Evolutionary conservation across 164 flowering plant genomes (phyloP).

Genomic region (Houttuynia cordata): DNA sequence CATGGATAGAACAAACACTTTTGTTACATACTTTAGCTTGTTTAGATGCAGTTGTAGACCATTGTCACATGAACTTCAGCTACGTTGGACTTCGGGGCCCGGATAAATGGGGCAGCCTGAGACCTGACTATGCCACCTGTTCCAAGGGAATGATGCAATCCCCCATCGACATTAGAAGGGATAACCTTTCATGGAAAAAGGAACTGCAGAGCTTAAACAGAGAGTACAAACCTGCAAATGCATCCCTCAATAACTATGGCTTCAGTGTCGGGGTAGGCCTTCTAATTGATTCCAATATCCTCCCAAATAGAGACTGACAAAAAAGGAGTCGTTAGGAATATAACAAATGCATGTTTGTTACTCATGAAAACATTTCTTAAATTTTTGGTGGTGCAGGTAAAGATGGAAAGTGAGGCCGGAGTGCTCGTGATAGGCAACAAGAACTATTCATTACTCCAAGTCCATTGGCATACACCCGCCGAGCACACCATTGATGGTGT

Average conservation of each 20-base stretch:
- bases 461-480: slow-evolving; percentile 65
- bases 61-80: no score
- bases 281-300: neutral
- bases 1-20: neutral
- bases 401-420: slow-evolving; percentile 22
- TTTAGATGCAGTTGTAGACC: no score
- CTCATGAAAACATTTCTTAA: no score
- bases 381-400: slow-evolving; percentile 4
- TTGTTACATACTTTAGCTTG: no score
- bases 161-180: slow-evolving; percentile 34
- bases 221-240: slow-evolving; percentile 30
- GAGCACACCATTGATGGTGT: slow-evolving; percentile 45
- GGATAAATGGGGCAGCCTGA: slow-evolving; percentile 37
- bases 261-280: neutral
- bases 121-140: slow-evolving; percentile 22
- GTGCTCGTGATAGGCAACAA: slow-evolving; percentile 23
- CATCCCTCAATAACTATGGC: slow-evolving; percentile 32
- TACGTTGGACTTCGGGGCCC: slow-evolving; percentile 26
- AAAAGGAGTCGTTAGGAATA: neutral
- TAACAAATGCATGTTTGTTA: no score
- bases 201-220: slow-evolving; percentile 23
- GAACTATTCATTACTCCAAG: slow-evolving; percentile 26
- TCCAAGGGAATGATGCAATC: slow-evolving; percentile 36
- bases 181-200: slow-evolving; percentile 4
- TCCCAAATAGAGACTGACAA: neutral